Evolutionary conservation across 2,329 filamentous ascomycete genomes (phyloP).

Genomic region (Clonostachys rhizophaga): DNA sequence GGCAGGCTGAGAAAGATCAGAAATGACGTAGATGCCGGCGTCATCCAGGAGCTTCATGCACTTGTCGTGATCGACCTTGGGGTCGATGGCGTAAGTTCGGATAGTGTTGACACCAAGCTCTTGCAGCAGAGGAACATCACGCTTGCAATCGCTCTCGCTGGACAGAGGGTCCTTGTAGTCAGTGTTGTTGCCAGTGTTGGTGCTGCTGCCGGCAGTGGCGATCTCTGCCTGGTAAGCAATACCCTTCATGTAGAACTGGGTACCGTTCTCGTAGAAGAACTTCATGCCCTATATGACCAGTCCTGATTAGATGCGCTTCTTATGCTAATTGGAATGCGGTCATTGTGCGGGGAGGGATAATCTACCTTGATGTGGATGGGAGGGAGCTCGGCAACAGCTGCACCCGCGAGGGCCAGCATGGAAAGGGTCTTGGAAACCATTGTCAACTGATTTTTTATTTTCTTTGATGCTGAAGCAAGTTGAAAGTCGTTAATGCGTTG

Average conservation of each 20-base stretch:
- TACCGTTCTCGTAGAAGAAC: slow-evolving; percentile 80
- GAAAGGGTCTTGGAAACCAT: slow-evolving; percentile 22
- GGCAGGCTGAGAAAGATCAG: slow-evolving; percentile 79
- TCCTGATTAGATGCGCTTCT: not conserved
- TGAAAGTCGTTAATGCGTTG: not conserved
- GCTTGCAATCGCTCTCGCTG: slow-evolving; percentile 65
- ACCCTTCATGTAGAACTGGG: slow-evolving; percentile 77
- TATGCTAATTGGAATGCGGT: not conserved
- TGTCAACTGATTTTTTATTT: slow-evolving; percentile 18
- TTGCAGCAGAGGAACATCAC: slow-evolving; percentile 78
- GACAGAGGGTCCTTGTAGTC: slow-evolving; percentile 81
- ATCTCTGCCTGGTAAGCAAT: slow-evolving; percentile 90
- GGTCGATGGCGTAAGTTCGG: slow-evolving; percentile 91
- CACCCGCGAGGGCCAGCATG: slow-evolving; percentile 33
- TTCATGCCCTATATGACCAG: slow-evolving; percentile 57
- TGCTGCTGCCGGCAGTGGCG: slow-evolving; percentile 47
- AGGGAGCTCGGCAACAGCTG: slow-evolving; percentile 39
- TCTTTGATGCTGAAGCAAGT: not conserved
- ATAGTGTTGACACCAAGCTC: slow-evolving; percentile 86
- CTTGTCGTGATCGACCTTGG: slow-evolving; percentile 67
- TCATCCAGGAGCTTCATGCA: slow-evolving; percentile 83
- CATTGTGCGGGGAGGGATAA: not conserved
- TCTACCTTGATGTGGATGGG: slow-evolving; percentile 67
- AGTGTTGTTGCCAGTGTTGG: slow-evolving; percentile 26
- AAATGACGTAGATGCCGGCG: slow-evolving; percentile 91